Evolutionary conservation across 805 yeast genomes (phyloP), one percentile per base, ranked within the genome.

Genomic region (Maudiozyma barnettii): DNA sequence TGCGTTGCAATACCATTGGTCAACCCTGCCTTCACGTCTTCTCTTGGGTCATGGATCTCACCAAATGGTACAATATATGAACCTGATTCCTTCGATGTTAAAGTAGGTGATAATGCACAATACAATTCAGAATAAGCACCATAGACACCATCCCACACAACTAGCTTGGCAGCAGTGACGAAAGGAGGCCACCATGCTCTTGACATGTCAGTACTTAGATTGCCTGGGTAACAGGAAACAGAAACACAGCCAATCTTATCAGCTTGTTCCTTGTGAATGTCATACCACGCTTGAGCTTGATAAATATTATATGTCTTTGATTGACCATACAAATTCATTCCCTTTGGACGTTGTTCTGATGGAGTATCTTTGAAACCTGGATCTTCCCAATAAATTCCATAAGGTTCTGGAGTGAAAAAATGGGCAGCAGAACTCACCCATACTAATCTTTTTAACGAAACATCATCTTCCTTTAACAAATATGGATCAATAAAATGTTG

Each of bases 41-140:
- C 51, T 49, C 65, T 55, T 30, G 63, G 61, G 13, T 51, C 58
- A 49, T 58, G 63, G 43, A 50, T 44, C 45, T 49, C 59, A 13
- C 62, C 72, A 54, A 65, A 68, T 9, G 72, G 61, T 45, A 66
- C 53, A 45, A 70, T 49, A 54, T 71, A 58, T 2, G 58, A 58
- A 12, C 71, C 71, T 39, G 54, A 57, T 31, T 55, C 48, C 21
- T 51, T 41, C 10, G 54, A 53, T 1, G 63, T 56, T 10, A 69
- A 48, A 2, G 54, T 55, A 19, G 71, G 68, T 14, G 59, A 54
- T 19, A 69, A 59, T 1, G 68, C 71, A 16, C 64, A 68, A 51
- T 52, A 69, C 30, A 67, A 51, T 48, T 64, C 71, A 2, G 69
- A 51, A 50, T 65, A 65, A 2, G 72, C 71, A 21, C 74, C 74